A percentile compares a stretch with the other conserved stretches of the same genome.
Evolutionary conservation across 1,284 basidiomycete species (phyloP).

Genomic region (Trametes versicolor): DNA sequence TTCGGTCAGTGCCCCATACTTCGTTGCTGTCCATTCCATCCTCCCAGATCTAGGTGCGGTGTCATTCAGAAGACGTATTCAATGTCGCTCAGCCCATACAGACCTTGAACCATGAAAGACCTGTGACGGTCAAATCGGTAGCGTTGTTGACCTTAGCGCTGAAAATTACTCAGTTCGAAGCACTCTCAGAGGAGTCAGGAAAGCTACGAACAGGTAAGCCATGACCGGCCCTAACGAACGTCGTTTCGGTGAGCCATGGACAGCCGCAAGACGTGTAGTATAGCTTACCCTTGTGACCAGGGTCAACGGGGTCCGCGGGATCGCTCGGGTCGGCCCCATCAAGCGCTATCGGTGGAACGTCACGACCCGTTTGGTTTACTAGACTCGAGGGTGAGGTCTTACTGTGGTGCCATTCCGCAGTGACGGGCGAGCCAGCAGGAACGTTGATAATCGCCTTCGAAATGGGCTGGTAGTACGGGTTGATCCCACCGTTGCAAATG

Average conservation of each 20-base stretch:
- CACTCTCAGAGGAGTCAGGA: no score
- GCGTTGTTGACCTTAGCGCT: conserved; percentile 59
- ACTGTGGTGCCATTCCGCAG: conserved; percentile 64
- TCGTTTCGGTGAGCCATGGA: background rate
- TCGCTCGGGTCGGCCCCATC: conserved; percentile 55
- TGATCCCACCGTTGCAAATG: conserved; percentile 70
- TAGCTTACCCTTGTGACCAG: conserved; percentile 54
- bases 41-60: conserved; percentile 46
- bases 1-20: conserved; percentile 57
- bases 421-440: conserved; percentile 60
- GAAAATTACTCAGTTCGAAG: no score
- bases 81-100: conserved; percentile 10
- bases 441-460: conserved; percentile 59
- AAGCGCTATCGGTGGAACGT: conserved; percentile 41
- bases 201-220: conserved; percentile 57
- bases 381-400: background rate
- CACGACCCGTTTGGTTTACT: background rate
- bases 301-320: conserved; percentile 59
- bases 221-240: conserved; percentile 54
- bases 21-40: conserved; percentile 52
- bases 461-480: conserved; percentile 64
- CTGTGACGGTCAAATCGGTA: conserved; percentile 56
- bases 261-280: background rate
- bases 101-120: conserved; percentile 66
- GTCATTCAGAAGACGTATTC: background rate